These are phyloP conservation scores for Mycogone perniciosa DNA, from an alignment of 2,329 filamentous ascomycete genomes.

Conservation along the genomic window DNA sequence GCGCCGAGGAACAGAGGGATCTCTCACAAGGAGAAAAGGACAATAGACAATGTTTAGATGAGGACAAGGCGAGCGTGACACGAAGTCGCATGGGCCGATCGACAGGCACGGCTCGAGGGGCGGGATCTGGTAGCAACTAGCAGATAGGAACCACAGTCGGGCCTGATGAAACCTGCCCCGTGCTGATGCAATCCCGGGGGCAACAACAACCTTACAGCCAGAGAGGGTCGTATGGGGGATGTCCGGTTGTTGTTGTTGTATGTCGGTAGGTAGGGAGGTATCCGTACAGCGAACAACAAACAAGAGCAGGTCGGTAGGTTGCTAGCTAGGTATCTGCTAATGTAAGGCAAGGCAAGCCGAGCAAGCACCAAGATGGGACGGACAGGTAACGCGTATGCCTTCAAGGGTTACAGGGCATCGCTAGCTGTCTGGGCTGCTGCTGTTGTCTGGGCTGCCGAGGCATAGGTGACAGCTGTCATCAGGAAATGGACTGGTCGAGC, in stretches of 20 bases:
- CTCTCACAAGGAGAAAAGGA: slow-evolving; percentile 11
- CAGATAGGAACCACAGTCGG: neutral
- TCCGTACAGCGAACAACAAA: neutral
- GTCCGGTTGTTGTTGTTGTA: neutral
- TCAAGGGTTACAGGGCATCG: slow-evolving; percentile 8
- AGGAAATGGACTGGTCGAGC: neutral
- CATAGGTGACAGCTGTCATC: neutral
- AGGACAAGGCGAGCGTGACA: slow-evolving; percentile 6
- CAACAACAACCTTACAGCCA: slow-evolving; percentile 10
- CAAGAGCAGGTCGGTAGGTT: neutral
- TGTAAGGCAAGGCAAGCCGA: neutral
- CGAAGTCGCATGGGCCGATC: slow-evolving; percentile 9
- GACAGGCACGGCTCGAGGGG: slow-evolving; percentile 12
- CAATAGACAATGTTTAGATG: neutral
- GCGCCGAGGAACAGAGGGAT: slow-evolving; percentile 6
- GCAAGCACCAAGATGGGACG: slow-evolving; percentile 6
- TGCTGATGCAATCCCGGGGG: slow-evolving; percentile 11
- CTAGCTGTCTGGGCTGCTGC: no score
- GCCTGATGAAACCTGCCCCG: slow-evolving; percentile 12
- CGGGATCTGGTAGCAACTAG: slow-evolving; percentile 5
- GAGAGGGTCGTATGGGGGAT: slow-evolving; percentile 2
- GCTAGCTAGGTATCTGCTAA: neutral
- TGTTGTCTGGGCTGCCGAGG: neutral
- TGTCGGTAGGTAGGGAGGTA: neutral
- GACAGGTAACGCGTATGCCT: slow-evolving; percentile 3